Base-by-base conservation (phyloP, 345 rosid genomes). In the Citrus maxima region DNA sequence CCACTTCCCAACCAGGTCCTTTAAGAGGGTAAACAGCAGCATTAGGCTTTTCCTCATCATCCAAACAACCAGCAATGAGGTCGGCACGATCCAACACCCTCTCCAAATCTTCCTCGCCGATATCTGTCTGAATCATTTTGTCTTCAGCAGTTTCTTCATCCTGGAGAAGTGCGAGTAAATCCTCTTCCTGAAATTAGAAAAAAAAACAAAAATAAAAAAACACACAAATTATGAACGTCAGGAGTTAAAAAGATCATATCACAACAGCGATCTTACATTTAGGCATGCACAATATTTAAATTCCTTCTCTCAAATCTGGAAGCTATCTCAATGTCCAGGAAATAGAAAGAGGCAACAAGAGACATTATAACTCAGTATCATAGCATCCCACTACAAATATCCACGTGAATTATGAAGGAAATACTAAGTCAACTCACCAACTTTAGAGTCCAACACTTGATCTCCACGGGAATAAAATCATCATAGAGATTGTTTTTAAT, bases 1-100 rank as follows among this genome's bases (percentile, higher is more conserved):
- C 98, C 80, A 91, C 97, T 89, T 95, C 99, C 99, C 98, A 95
- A 49, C 98, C 99, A 13, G 99, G 98, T 32, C 99, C 99, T 75
- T 90, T 90, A 72, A 88, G 87, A 6, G 98, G 97, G 60, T 85
- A 55, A 68, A 18, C 65, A 5, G 85, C 76, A 22, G 75, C 73
- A 30, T 76, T 32, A n/a, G 56, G 75, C 28, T 76, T 74, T 61
- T 75, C 86, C 18, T 10, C 83, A 70, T 77, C 84, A 4, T 74
- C 84, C 4, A 81, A 63, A 10, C 78, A 5, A 61, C 81, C 86
- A 12, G 66, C 79, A 37, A 86, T 46, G 72, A 96, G 88, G 80
- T 96, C 98, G 56, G 94, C 89, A 62, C 99, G 90, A 73, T 94
- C 93, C 83, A 96, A 75, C 46, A 94, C 40, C 77, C 83, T 83